Conservation (phyloP, 164 flowering plant species). For the Echeveria elegans region DNA sequence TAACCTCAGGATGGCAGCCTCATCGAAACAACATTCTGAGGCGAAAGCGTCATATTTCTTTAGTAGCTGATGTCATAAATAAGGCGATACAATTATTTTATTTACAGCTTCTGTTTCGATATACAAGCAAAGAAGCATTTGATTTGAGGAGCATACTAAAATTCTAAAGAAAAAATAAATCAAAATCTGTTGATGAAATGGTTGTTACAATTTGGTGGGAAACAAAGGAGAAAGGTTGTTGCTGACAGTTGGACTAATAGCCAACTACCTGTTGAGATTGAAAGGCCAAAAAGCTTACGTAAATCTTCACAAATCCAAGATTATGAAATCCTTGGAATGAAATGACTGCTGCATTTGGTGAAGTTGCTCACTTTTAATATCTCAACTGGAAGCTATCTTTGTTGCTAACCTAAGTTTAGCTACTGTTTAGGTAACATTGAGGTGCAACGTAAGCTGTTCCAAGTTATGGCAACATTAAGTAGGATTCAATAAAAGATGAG, state of each 20-base stretch:
- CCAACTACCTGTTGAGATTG: background rate
- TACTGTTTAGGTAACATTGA: background rate
- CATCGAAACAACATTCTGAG: background rate
- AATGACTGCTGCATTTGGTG: background rate
- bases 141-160: background rate
- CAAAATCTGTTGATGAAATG: no score
- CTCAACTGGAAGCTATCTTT: background rate
- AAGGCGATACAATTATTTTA: background rate
- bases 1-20: background rate
- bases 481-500: background rate
- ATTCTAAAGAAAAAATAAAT: background rate
- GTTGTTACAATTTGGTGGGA: constrained; percentile 6
- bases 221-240: background rate
- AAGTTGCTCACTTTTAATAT: background rate
- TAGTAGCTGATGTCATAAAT: background rate
- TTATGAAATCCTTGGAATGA: background rate
- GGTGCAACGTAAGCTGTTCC: background rate
- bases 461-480: no score
- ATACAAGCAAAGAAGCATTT: background rate
- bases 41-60: background rate
- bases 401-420: background rate
- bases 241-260: background rate
- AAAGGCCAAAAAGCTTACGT: constrained; percentile 1
- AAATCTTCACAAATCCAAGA: no score
- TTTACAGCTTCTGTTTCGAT: background rate